Conservation (phyloP, 345 rosid species). For the Capsella bursapastoris region DNA sequence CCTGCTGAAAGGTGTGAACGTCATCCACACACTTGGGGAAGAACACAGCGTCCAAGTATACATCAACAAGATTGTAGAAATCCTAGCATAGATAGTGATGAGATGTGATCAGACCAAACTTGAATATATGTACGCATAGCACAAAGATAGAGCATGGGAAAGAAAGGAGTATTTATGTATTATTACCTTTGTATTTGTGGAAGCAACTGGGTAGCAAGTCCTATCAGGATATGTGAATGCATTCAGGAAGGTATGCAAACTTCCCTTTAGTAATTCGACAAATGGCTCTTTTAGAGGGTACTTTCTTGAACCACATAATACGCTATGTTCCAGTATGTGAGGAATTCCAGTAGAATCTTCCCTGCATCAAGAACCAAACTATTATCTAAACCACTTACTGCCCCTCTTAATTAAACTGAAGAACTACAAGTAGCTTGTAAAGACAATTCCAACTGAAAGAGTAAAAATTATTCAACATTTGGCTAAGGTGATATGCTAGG, state of each 20-base stretch:
- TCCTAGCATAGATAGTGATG: conserved; percentile 57
- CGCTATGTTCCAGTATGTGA: conserved; percentile 91
- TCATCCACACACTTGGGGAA: conserved; percentile 93
- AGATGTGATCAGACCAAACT: conserved; percentile 6
- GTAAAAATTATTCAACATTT: neutral
- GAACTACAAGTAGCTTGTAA: neutral
- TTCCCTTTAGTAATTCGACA: conserved; percentile 83
- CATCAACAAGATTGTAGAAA: conserved; percentile 94
- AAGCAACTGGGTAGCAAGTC: conserved; percentile 93
- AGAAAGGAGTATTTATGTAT: neutral
- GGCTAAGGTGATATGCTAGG: neutral
- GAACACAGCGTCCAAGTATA: conserved; percentile 93
- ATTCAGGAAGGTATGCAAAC: conserved; percentile 81
- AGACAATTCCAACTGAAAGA: neutral
- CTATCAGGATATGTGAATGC: conserved; percentile 94
- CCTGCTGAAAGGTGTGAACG: conserved; percentile 80
- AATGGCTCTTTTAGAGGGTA: conserved; percentile 93
- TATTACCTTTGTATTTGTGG: conserved; percentile 75
- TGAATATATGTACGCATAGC: neutral
- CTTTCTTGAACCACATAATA: conserved; percentile 86
- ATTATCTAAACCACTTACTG: conserved; percentile 1
- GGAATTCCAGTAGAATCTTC: conserved; percentile 93
- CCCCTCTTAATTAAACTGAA: neutral
- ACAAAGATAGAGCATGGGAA: neutral
- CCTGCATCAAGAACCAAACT: conserved; percentile 51